A percentile compares a stretch with the other conserved stretches of the same genome.
phyloP scores from a whole-genome alignment of 192 early-diverging fungal genomes.

The Backusella psychrophila region DNA sequence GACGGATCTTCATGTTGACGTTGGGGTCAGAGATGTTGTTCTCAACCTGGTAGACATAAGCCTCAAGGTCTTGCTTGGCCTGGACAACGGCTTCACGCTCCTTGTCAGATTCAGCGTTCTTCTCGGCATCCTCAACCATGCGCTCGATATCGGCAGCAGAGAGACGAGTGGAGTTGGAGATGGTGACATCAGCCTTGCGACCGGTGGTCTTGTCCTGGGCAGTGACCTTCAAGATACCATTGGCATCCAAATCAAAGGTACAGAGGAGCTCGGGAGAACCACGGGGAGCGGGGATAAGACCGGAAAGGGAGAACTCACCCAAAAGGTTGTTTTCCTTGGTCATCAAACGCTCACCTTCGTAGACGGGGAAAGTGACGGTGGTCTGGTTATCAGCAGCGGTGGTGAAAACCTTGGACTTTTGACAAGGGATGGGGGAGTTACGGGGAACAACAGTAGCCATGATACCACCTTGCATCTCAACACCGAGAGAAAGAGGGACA shows the following conservation, averaged over 20 bases:
- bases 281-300: slow-evolving; percentile 79
- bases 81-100: slow-evolving; percentile 72
- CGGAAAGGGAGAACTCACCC: slow-evolving; percentile 79
- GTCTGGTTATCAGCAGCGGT: slow-evolving; percentile 84
- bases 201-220: slow-evolving; percentile 92
- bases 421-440: slow-evolving; percentile 81
- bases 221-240: slow-evolving; percentile 89
- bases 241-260: slow-evolving; percentile 84
- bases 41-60: slow-evolving; percentile 65
- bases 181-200: slow-evolving; percentile 88
- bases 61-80: slow-evolving; percentile 82
- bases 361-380: slow-evolving; percentile 81
- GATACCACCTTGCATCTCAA: slow-evolving; percentile 84
- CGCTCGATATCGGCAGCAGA: slow-evolving; percentile 90
- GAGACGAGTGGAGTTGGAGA: slow-evolving; percentile 92
- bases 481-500: slow-evolving; percentile 80
- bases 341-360: slow-evolving; percentile 85
- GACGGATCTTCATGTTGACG: slow-evolving; percentile 69
- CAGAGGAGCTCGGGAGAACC: slow-evolving; percentile 76
- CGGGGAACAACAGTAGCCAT: slow-evolving; percentile 83
- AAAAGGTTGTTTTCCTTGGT: slow-evolving; percentile 91
- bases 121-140: slow-evolving; percentile 90
- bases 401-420: slow-evolving; percentile 80
- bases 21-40: slow-evolving; percentile 59
- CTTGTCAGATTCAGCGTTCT: slow-evolving; percentile 79